A percentile compares a stretch with the other conserved stretches of the same genome.
Conservation (phyloP, 164 flowering plant species). For the Cinnamomum micranthum region DNA sequence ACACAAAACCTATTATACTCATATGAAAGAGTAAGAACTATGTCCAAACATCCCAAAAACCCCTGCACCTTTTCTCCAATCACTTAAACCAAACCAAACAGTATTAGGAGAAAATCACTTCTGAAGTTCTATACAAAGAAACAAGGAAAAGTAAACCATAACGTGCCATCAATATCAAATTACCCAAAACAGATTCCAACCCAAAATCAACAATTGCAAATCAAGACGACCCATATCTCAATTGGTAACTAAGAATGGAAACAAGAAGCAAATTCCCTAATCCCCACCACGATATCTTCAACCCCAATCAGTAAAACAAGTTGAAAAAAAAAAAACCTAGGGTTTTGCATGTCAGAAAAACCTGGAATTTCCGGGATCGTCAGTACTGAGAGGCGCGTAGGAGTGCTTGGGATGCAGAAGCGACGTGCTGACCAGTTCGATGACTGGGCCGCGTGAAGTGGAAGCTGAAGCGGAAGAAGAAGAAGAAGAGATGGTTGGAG, state of each 20-base stretch:
- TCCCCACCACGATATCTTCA: background rate
- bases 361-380: slow-evolving; percentile 52
- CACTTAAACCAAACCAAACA: too few species aligned
- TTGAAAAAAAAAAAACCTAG: background rate
- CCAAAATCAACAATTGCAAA: background rate
- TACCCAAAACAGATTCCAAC: background rate
- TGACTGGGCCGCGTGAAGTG: slow-evolving; percentile 47
- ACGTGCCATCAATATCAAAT: background rate
- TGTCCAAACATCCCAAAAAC: too few species aligned
- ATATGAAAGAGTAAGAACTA: too few species aligned
- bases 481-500: slow-evolving; percentile 5
- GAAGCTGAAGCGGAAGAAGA: slow-evolving; percentile 15
- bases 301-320: background rate
- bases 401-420: slow-evolving; percentile 41
- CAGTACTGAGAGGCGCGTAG: slow-evolving; percentile 63
- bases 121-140: background rate
- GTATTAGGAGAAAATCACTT: background rate
- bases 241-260: background rate
- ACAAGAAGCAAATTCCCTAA: background rate
- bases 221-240: background rate
- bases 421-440: slow-evolving; percentile 48
- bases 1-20: too few species aligned
- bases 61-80: too few species aligned
- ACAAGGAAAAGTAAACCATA: background rate
- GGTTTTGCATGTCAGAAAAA: background rate